Base-by-base conservation (phyloP, 2,329 filamentous ascomycete genomes). In the Fusarium abutilonis region DNA sequence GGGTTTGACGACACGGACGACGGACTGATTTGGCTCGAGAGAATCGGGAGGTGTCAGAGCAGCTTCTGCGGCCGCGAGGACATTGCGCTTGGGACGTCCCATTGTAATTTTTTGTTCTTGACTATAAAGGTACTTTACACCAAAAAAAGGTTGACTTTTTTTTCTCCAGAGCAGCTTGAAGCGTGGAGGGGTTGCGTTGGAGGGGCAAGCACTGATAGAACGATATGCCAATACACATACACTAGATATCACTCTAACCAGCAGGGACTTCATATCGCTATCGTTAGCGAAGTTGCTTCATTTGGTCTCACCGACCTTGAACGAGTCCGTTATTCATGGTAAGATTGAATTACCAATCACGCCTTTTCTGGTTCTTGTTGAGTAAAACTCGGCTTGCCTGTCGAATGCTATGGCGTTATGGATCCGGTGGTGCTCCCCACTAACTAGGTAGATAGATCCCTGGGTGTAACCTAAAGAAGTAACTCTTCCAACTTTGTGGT, bases 1-100 rank as follows among this genome's bases (percentile, higher is more conserved):
- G 39, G 90, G 90, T 75, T 91, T 91, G 72, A 91, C 78, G 55
- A 97, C 88, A 54, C 88, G 90, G 15, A 91, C 92, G 57, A 99
- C 85, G 47, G 82, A 81, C 71, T 80, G 93, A 79, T 73, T 89
- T 75, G 73, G 79, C 75, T 78, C 87, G 74, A 80, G 88, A 82
- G 75, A 72, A 42, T 80, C 78, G 2, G 87, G 86, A 10, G 88
- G 86, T 3, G 82, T 86, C 34, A 81, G 79, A 2, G 86, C 82
- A 75, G 91, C 89, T 73, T 93, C 87, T 43, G 90, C 90, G 14
- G 91, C 91, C 17, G 91, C 91, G 54, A 89, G 85, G 51, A 95
- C 80, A 68, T 87, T 89, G 66, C 92, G 88, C 78, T 93, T 93
- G 9, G 76, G 72, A 54, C 75, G 74, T 40, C 70, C 76, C 78